Base-by-base conservation (phyloP, 2,329 filamentous ascomycete species). In the Neocucurbitaria cava region DNA sequence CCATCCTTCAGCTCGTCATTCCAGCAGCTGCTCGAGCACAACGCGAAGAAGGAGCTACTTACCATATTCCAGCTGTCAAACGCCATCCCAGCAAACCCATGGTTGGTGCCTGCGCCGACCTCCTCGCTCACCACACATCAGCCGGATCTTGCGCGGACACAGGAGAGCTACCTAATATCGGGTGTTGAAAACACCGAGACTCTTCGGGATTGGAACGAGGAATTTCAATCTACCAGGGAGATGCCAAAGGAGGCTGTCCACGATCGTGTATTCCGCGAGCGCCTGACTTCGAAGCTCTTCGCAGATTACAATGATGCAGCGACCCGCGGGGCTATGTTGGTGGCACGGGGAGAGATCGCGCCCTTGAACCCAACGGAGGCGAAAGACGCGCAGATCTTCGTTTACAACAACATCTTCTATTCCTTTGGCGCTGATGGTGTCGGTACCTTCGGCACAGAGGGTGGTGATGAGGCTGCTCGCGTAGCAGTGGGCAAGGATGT, bases 391-490 rank as follows among this genome's bases (percentile, higher is more conserved):
- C 95, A 99, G 76, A 99, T 99, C 62, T 99, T 96, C 70, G 94
- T 99, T 21, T 97, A 98, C 82, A 98, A 98, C 83, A 99, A 99
- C 78, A 92, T 99, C 64, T 99, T 99, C 82, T 99, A 96, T 82
- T 98, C 95, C 0, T 98, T 97, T 67, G 95, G 95, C 59, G 94
- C 95, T 40, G 95, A 99, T 75, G 96, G 95, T 47, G 95, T 98
- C 41, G 94, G 95, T 39, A 99, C 95, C 15, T 99, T 99, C 76
- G 93, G 92, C 10, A 93, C 90, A 3, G 95, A 99, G 78, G 95
- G 95, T 63, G 95, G 95, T 18, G 94, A 99, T 64, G 95, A 99
- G 79, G 95, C 95, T 62, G 95, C 95, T 13, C 87, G 94, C 54
- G 92, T 98, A 52, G 95, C 96, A 23, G 96, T 96, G 5, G 94